A percentile compares a stretch with the other conserved stretches of the same genome.
phyloP scores from a whole-genome alignment of 352 stramenopile species.

The Pythium rishiriense region DNA sequence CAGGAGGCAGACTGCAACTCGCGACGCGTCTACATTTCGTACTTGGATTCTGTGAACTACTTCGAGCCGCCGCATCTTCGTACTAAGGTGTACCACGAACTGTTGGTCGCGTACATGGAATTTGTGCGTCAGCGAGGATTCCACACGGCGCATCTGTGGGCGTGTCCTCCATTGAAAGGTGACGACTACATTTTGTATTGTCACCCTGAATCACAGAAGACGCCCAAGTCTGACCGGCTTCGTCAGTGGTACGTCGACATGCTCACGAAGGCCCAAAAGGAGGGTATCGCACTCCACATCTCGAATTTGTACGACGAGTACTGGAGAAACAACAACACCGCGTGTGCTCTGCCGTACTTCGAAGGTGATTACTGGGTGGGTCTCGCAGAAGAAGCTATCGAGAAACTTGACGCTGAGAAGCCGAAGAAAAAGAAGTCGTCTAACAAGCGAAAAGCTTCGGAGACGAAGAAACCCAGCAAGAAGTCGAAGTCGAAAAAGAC shows the following conservation, averaged over 20 bases:
- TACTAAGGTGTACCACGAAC: slow-evolving; percentile 99
- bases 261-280: slow-evolving; percentile 80
- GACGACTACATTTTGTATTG: slow-evolving; percentile 99
- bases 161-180: slow-evolving; percentile 98
- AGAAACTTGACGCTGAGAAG: slow-evolving; percentile 88
- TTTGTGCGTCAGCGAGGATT: slow-evolving; percentile 97
- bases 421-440: slow-evolving; percentile 70
- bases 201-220: slow-evolving; percentile 99
- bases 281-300: slow-evolving; percentile 93
- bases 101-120: slow-evolving; percentile 98
- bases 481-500: slow-evolving; percentile 83
- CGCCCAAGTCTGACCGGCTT: slow-evolving; percentile 97
- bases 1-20: slow-evolving; percentile 95
- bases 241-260: slow-evolving; percentile 95
- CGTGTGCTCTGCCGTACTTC: slow-evolving; percentile 83
- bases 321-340: slow-evolving; percentile 88
- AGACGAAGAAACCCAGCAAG: slow-evolving; percentile 69
- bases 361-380: slow-evolving; percentile 90
- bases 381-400: slow-evolving; percentile 84
- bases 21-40: slow-evolving; percentile 97
- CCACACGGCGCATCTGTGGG: slow-evolving; percentile 98
- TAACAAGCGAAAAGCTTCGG: slow-evolving; percentile 59
- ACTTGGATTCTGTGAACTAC: slow-evolving; percentile 99
- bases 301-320: slow-evolving; percentile 97
- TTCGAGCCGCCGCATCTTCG: slow-evolving; percentile 96